Evolutionary conservation across 331 rosid species (phyloP).

Genomic region (Acacia pycnantha): DNA sequence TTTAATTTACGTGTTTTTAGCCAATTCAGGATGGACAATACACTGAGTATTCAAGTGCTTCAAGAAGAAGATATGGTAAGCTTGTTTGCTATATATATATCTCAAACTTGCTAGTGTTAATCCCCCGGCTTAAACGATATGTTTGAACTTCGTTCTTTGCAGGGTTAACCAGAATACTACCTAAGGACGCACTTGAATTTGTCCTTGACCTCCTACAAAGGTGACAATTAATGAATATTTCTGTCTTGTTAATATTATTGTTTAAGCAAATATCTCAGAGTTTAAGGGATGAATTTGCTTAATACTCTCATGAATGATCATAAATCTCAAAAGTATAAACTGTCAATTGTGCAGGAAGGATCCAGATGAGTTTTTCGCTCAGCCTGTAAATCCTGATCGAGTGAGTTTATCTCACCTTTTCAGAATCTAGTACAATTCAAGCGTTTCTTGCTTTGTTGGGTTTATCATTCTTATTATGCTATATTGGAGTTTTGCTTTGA

Average conservation of each 20-base stretch:
- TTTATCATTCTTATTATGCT: background rate
- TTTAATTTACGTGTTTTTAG: background rate
- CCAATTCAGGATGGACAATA: conserved; percentile 32
- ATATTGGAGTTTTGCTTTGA: background rate
- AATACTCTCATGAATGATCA: background rate
- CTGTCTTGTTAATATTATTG: background rate
- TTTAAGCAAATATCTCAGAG: background rate
- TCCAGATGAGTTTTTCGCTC: conserved; percentile 30
- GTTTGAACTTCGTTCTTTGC: conserved; percentile 2
- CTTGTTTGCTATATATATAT: background rate
- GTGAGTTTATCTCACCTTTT: conserved; percentile 36
- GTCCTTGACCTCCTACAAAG: conserved; percentile 51
- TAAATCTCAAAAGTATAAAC: background rate
- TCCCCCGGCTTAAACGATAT: background rate
- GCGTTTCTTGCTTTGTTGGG: background rate
- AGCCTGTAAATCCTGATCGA: conserved; percentile 45
- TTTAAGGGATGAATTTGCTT: background rate
- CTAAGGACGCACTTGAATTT: conserved; percentile 32
- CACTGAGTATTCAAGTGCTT: conserved; percentile 10
- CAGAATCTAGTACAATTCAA: background rate
- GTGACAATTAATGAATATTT: conserved; percentile 15
- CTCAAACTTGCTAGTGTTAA: background rate
- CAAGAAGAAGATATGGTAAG: conserved; percentile 38
- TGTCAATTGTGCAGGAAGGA: conserved; percentile 42
- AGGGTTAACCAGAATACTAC: conserved; percentile 29